Evolutionary conservation across 1,284 basidiomycete species (phyloP).

Genomic region (Irpex sp.): DNA sequence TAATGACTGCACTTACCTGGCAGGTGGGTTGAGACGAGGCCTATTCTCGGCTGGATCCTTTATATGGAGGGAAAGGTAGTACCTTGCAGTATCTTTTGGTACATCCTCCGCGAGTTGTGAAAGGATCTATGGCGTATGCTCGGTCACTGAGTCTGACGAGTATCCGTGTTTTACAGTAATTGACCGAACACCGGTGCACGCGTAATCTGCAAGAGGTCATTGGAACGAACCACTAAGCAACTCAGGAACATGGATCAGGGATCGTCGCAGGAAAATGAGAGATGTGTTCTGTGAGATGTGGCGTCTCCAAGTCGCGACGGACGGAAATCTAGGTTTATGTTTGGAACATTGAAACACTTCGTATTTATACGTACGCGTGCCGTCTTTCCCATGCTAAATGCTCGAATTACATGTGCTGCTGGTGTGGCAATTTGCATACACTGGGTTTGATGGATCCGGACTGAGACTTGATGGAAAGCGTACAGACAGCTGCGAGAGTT

Average conservation of each 20-base stretch:
- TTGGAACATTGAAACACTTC: not conserved
- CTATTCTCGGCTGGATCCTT: not conserved
- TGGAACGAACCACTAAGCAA: too few species aligned
- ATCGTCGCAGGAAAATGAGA: not conserved
- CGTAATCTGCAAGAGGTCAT: too few species aligned
- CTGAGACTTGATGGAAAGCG: not conserved
- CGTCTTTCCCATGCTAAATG: not conserved
- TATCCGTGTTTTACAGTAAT: too few species aligned
- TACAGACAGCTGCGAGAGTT: not conserved
- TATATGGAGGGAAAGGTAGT: not conserved
- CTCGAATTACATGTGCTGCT: not conserved
- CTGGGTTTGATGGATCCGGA: not conserved
- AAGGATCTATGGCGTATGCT: not conserved
- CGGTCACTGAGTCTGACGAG: not conserved
- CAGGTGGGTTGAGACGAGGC: too few species aligned
- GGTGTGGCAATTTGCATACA: not conserved
- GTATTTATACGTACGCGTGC: not conserved
- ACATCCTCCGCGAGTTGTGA: not conserved
- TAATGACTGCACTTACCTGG: not conserved
- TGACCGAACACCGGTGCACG: too few species aligned
- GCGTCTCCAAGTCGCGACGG: not conserved
- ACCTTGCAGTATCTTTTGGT: not conserved
- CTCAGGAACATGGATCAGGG: too few species aligned
- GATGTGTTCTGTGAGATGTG: not conserved
- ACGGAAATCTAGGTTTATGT: too few species aligned